Conservation (phyloP, 345 rosid genomes). For the Bretschneidera sinensis region DNA sequence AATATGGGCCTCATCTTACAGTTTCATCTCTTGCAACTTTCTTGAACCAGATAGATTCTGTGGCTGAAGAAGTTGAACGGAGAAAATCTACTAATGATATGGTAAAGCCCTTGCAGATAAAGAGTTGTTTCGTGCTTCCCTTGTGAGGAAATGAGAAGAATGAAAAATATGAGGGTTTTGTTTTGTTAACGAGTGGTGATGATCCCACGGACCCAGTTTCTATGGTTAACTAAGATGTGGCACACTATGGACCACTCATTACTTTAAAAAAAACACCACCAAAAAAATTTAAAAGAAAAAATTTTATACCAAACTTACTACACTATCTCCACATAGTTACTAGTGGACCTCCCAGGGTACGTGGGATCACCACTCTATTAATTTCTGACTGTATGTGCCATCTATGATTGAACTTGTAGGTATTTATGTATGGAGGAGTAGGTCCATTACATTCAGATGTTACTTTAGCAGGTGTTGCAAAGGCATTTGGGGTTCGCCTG, state of each 20-base stretch:
- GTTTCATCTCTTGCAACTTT: slow-evolving; percentile 19
- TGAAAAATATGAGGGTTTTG: background rate
- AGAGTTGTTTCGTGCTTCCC: slow-evolving; percentile 7
- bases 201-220: no score
- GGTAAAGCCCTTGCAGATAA: slow-evolving; percentile 39
- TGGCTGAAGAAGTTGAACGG: slow-evolving; percentile 92
- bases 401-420: slow-evolving; percentile 35
- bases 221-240: no score
- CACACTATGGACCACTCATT: no score
- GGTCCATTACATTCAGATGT: slow-evolving; percentile 97
- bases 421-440: slow-evolving; percentile 82
- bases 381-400: background rate
- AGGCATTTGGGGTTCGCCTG: slow-evolving; percentile 97
- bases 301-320: no score
- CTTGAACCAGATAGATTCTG: slow-evolving; percentile 76
- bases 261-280: no score
- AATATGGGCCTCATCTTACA: background rate
- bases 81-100: slow-evolving; percentile 64
- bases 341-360: no score
- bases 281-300: no score
- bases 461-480: slow-evolving; percentile 86
- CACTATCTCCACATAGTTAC: no score
- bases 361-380: no score
- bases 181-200: no score
- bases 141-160: background rate